phyloP scores from a whole-genome alignment of 208 protist genomes.

The Leishmania turanica region DNA sequence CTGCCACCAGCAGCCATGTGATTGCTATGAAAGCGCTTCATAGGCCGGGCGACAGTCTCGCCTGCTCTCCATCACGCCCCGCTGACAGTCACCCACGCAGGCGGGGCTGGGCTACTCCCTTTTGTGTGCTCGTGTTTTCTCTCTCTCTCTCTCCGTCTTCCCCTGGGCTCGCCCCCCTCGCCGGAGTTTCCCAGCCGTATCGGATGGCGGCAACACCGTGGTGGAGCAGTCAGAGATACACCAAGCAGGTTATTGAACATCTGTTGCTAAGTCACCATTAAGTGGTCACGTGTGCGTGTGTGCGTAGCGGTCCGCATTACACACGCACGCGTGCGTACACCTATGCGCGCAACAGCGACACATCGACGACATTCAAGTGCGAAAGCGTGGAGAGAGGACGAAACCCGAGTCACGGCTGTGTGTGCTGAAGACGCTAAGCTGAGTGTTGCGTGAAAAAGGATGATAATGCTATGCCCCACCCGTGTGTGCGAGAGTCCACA shows the following conservation, averaged over 20 bases:
- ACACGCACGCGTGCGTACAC: background rate
- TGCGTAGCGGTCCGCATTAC: background rate
- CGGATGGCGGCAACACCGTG: background rate
- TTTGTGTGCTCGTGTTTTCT: background rate
- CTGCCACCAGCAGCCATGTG: too few relatives aligned
- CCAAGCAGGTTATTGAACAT: background rate
- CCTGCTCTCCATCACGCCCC: background rate
- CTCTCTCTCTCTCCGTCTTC: background rate
- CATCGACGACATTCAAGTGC: background rate
- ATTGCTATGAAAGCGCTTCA: background rate
- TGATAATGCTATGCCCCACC: slow-evolving; percentile 1
- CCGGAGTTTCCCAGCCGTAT: background rate
- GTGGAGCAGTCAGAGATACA: background rate
- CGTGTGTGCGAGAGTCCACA: too few relatives aligned
- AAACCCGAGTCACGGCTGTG: background rate
- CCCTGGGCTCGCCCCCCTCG: background rate
- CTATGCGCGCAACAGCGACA: background rate
- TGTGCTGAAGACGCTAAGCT: background rate
- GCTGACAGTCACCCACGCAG: background rate
- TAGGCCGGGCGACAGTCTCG: background rate
- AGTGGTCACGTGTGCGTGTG: background rate
- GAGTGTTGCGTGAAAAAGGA: background rate
- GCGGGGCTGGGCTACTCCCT: background rate
- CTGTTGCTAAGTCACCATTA: background rate
- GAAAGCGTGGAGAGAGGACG: background rate